These are phyloP conservation scores for Desmodesmus armatus DNA, from an alignment of 139 green algal genomes.

Conservation along the genomic window DNA sequence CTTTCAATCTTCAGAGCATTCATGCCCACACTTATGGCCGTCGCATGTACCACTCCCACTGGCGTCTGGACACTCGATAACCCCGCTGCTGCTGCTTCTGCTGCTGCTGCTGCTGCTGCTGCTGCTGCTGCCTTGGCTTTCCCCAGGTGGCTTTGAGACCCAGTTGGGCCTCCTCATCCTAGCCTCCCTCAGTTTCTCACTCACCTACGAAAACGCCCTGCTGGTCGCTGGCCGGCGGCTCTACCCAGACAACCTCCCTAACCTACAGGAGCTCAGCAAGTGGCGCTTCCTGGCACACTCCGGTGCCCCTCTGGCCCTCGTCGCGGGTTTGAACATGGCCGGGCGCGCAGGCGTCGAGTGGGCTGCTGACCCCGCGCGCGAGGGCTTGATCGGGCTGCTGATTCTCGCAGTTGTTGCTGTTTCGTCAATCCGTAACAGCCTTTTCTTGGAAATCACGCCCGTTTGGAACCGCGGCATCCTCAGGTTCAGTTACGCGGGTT, in stretches of 20 bases:
- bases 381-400: constrained; percentile 1
- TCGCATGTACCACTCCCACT: no score
- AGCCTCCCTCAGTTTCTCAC: neutral
- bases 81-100: no score
- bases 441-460: constrained; percentile 12
- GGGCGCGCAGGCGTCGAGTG: constrained; percentile 5
- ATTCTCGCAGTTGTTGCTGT: constrained; percentile 10
- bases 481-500: neutral
- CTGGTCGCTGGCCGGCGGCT: neutral
- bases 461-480: constrained; percentile 17
- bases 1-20: no score
- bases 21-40: no score
- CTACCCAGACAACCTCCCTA: neutral
- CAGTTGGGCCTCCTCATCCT: constrained; percentile 18
- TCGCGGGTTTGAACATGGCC: constrained; percentile 12
- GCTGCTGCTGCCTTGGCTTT: no score
- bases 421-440: neutral
- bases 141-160: constrained; percentile 17
- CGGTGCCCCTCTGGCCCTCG: neutral
- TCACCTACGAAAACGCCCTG: constrained; percentile 29
- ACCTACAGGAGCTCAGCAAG: constrained; percentile 18
- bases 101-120: no score
- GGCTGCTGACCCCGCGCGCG: constrained; percentile 4
- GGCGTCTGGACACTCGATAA: no score
- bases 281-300: constrained; percentile 39